Conservation (phyloP, 129 eudicot species). For the Arctium minus region DNA sequence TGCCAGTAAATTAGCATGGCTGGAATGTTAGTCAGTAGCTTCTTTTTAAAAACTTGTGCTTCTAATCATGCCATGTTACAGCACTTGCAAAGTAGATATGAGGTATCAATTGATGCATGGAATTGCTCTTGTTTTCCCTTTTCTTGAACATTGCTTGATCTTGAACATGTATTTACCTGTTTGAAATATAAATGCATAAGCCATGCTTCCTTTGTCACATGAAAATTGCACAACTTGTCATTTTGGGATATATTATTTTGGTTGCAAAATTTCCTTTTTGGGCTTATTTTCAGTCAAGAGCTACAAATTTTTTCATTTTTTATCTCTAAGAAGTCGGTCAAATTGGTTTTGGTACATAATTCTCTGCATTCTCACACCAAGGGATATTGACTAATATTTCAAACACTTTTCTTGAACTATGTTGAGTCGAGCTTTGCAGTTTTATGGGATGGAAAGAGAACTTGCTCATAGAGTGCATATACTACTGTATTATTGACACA, state of each 20-base stretch:
- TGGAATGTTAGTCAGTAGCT: neutral
- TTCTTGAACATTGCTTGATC: neutral
- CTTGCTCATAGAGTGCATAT: neutral
- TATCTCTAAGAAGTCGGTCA: neutral
- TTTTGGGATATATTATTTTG: neutral
- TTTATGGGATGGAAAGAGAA: neutral
- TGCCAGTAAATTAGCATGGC: neutral
- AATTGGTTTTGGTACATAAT: neutral
- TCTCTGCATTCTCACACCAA: neutral
- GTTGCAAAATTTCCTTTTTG: neutral
- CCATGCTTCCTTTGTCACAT: neutral
- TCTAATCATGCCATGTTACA: neutral
- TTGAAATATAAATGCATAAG: neutral
- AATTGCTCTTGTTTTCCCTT: neutral
- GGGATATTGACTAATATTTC: neutral
- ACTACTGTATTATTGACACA: neutral
- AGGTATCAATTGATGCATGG: neutral
- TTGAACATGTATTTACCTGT: neutral
- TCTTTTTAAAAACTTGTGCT: neutral
- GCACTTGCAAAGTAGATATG: neutral
- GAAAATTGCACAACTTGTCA: neutral
- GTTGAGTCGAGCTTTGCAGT: neutral
- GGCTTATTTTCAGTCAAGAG: no score
- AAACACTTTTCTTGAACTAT: neutral
- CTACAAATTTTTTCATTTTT: neutral